Conservation (phyloP, 2,329 filamentous ascomycete species). For the Aspergillus puulaauensis region DNA sequence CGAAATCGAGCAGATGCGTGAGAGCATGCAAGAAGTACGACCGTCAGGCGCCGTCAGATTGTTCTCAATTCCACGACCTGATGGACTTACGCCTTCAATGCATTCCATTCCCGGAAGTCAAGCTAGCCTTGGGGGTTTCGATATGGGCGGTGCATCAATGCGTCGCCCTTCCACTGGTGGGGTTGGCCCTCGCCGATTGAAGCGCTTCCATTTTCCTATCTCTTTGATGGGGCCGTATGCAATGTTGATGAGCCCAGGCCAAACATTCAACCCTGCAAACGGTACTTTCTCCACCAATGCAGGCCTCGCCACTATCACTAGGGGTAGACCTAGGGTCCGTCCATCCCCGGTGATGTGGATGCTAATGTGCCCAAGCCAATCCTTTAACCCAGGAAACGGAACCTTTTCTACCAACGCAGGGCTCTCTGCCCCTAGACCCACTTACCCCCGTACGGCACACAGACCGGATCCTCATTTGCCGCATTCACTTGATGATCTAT, state of each 20-base stretch:
- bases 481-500: slow-evolving; percentile 33
- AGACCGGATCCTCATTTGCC: slow-evolving; percentile 15
- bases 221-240: slow-evolving; percentile 28
- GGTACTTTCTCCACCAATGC: slow-evolving; percentile 50
- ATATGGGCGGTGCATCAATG: slow-evolving; percentile 1
- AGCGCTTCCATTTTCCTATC: slow-evolving; percentile 23
- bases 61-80: slow-evolving; percentile 27
- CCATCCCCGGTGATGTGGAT: slow-evolving; percentile 16
- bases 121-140: not conserved
- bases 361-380: slow-evolving; percentile 39
- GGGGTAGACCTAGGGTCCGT: not conserved
- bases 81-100: slow-evolving; percentile 12
- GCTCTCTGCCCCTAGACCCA: slow-evolving; percentile 12
- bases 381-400: slow-evolving; percentile 41
- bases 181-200: slow-evolving; percentile 13
- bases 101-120: slow-evolving; percentile 25
- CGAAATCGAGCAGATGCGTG: slow-evolving; percentile 10
- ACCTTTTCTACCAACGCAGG: slow-evolving; percentile 47
- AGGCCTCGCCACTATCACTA: slow-evolving; percentile 18
- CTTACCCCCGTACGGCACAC: not conserved
- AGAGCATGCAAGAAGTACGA: slow-evolving; percentile 5
- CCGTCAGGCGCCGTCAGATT: slow-evolving; percentile 27
- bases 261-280: slow-evolving; percentile 38
- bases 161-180: not conserved
- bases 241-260: slow-evolving; percentile 40